Percentiles rank a stretch among this genome's conserved stretches.
Conservation (phyloP, 495 filamentous ascomycete genomes). For the Friedmanniomyces endolithicus region DNA sequence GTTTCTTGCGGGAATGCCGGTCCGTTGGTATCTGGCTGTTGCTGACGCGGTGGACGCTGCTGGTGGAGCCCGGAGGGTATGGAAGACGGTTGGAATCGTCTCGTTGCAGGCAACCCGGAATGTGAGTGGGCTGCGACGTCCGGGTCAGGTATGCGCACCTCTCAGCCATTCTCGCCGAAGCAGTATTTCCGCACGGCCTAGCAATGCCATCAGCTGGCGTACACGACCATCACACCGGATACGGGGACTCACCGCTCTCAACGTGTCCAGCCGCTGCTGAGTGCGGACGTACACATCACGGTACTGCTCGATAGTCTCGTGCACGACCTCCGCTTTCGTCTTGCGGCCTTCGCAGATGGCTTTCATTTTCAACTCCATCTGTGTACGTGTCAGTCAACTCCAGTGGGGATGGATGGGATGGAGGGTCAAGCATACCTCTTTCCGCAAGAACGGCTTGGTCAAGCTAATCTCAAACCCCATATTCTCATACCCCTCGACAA, state of each 20-base stretch:
- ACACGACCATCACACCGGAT: not conserved
- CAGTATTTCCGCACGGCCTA: slow-evolving; percentile 31
- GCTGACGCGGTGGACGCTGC: not conserved
- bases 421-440: slow-evolving; percentile 45
- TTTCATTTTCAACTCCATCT: slow-evolving; percentile 88
- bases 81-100: too few relatives aligned
- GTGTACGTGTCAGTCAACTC: slow-evolving; percentile 12
- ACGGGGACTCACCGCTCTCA: slow-evolving; percentile 51
- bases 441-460: slow-evolving; percentile 91
- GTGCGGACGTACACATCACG: slow-evolving; percentile 70
- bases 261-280: slow-evolving; percentile 54
- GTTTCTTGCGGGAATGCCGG: too few relatives aligned
- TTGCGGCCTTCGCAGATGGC: slow-evolving; percentile 83
- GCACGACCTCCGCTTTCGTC: slow-evolving; percentile 58
- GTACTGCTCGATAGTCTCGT: slow-evolving; percentile 73
- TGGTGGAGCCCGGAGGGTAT: too few relatives aligned
- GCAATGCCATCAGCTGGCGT: not conserved
- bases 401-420: not conserved
- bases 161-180: slow-evolving; percentile 26
- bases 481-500: slow-evolving; percentile 86
- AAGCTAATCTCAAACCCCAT: slow-evolving; percentile 83
- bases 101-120: too few relatives aligned
- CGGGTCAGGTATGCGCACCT: too few relatives aligned
- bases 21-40: too few relatives aligned
- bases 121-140: too few relatives aligned